Evolutionary conservation across 192 early-diverging fungal genomes (phyloP).

Genomic region (Backusella circina): DNA sequence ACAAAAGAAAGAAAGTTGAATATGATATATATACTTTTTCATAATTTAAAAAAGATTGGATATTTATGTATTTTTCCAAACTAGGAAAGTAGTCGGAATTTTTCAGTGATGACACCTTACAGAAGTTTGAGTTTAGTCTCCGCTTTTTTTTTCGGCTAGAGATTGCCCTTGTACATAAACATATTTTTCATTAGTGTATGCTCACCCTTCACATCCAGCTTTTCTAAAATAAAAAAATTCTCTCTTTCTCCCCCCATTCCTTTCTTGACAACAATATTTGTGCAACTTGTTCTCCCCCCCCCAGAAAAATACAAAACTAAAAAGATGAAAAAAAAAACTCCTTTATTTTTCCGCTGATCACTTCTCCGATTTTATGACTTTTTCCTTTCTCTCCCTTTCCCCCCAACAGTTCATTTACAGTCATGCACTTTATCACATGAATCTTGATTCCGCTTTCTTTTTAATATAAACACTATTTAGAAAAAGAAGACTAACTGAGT

Average conservation of each 20-base stretch:
- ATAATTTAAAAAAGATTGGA: neutral
- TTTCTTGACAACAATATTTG: slow-evolving; percentile 9
- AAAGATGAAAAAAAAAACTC: neutral
- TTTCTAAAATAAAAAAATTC: neutral
- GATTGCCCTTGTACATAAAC: slow-evolving; percentile 6
- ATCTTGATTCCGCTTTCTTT: slow-evolving; percentile 1
- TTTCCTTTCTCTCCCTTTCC: neutral
- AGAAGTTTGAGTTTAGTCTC: slow-evolving; percentile 6
- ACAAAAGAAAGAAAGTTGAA: neutral
- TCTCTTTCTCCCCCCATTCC: slow-evolving; percentile 1
- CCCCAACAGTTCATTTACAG: slow-evolving; percentile 2
- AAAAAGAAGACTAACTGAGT: neutral
- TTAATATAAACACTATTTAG: no score
- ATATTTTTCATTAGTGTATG: neutral
- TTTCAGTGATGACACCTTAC: slow-evolving; percentile 1
- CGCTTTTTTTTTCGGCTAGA: neutral
- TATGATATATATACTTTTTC: neutral
- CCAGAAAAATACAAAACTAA: neutral
- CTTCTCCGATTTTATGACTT: slow-evolving; percentile 1
- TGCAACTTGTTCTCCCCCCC: neutral
- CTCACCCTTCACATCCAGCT: neutral
- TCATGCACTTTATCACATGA: slow-evolving; percentile 4
- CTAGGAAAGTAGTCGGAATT: neutral
- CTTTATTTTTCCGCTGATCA: slow-evolving; percentile 6
- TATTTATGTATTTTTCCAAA: neutral